Conservation (phyloP, 148 eudicot species). For the Rhododendron ferrugineum region DNA sequence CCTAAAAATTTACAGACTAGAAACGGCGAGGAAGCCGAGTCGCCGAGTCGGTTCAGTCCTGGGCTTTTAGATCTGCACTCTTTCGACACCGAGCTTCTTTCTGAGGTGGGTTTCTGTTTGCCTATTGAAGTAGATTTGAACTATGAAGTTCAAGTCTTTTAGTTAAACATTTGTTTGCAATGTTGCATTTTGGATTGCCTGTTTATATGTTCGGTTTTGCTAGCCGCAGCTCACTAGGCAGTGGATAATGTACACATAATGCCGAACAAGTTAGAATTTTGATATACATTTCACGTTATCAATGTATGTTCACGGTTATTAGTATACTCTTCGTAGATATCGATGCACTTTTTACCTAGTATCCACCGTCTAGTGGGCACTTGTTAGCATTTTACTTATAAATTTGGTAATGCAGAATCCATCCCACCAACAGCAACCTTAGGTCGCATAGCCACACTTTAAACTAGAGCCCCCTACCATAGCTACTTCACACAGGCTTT, state of each 20-base stretch:
- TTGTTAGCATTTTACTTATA: background rate
- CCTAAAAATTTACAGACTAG: conserved; percentile 42
- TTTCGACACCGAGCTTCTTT: conserved; percentile 75
- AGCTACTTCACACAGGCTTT: background rate
- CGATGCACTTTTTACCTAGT: no score
- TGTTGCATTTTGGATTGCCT: background rate
- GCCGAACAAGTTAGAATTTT: background rate
- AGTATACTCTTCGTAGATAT: no score
- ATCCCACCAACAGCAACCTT: background rate
- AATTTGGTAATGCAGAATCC: background rate
- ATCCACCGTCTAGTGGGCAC: background rate
- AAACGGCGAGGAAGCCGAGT: conserved; percentile 56
- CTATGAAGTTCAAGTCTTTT: background rate
- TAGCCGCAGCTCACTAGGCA: background rate
- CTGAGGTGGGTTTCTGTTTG: conserved; percentile 49
- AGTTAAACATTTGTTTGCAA: background rate
- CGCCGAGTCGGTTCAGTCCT: conserved; percentile 64
- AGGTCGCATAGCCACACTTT: background rate
- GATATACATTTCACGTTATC: background rate
- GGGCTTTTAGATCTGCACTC: conserved; percentile 93
- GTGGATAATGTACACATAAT: background rate
- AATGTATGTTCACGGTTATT: background rate
- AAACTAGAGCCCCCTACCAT: background rate
- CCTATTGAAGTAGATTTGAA: background rate
- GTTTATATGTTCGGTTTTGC: background rate